Percentiles rank a stretch among this genome's conserved stretches.
These are phyloP conservation scores for Monosporascus sp. DNA, from an alignment of 2,329 filamentous ascomycete genomes.

Conservation along the genomic window DNA sequence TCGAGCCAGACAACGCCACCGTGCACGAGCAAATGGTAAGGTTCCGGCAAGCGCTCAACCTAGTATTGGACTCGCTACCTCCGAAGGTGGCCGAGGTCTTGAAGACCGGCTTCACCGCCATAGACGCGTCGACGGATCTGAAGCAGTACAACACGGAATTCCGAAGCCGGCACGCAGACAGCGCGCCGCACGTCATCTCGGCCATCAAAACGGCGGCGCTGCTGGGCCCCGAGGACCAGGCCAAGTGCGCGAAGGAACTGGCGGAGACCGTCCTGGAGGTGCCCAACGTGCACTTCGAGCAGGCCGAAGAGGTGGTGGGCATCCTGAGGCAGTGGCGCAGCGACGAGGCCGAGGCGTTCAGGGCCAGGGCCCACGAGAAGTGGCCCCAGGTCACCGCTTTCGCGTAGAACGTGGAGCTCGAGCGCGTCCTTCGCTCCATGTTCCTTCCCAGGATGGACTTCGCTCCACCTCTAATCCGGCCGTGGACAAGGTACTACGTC, in stretches of 20 bases:
- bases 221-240: slow-evolving; percentile 47
- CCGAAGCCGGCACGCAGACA: slow-evolving; percentile 55
- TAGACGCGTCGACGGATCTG: slow-evolving; percentile 54
- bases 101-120: slow-evolving; percentile 59
- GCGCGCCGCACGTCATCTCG: slow-evolving; percentile 57
- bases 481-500: too few relatives aligned
- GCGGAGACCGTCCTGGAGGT: slow-evolving; percentile 43
- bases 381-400: slow-evolving; percentile 48
- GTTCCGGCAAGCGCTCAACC: slow-evolving; percentile 60
- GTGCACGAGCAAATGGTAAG: slow-evolving; percentile 71
- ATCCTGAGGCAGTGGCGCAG: slow-evolving; percentile 46
- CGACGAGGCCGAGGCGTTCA: slow-evolving; percentile 41
- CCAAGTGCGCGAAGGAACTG: slow-evolving; percentile 56
- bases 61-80: slow-evolving; percentile 54
- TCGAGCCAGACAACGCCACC: slow-evolving; percentile 65
- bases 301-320: slow-evolving; percentile 39
- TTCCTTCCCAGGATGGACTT: too few relatives aligned
- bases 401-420: slow-evolving; percentile 18
- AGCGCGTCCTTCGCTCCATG: background rate
- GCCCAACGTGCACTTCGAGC: slow-evolving; percentile 39
- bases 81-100: slow-evolving; percentile 65
- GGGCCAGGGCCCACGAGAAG: slow-evolving; percentile 41
- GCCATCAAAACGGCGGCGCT: slow-evolving; percentile 55
- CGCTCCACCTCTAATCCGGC: too few relatives aligned
- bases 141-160: slow-evolving; percentile 63